phyloP scores from a whole-genome alignment of 345 rosid species.

The Populus tremula region DNA sequence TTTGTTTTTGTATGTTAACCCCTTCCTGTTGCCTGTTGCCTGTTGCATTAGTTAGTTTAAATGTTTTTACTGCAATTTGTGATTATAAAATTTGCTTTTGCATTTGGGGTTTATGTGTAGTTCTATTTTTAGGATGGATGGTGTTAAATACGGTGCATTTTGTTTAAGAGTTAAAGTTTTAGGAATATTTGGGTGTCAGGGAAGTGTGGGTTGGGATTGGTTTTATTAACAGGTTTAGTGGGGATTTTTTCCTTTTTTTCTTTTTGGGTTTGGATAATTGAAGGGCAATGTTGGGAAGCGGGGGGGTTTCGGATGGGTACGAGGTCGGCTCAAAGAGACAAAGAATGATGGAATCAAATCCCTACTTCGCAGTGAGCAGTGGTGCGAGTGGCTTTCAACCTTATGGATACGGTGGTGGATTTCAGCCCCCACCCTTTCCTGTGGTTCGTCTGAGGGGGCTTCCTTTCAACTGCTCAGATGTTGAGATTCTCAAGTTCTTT shows the following conservation, averaged over 20 bases:
- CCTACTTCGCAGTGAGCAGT: slow-evolving; percentile 98
- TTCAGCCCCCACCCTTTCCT: slow-evolving; percentile 62
- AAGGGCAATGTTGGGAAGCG: slow-evolving; percentile 99
- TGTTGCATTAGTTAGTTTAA: background rate
- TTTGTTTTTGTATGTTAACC: background rate
- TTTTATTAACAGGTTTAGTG: slow-evolving; percentile 93
- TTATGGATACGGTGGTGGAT: slow-evolving; percentile 52
- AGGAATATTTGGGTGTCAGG: slow-evolving; percentile 28
- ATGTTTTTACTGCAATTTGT: background rate
- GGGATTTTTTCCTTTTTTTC: slow-evolving; percentile 61
- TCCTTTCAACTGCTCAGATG: slow-evolving; percentile 86
- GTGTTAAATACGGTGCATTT: background rate
- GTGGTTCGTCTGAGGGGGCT: slow-evolving; percentile 93
- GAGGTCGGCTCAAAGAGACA: slow-evolving; percentile 99
- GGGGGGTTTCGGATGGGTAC: slow-evolving; percentile 94
- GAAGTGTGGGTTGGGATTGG: slow-evolving; percentile 65
- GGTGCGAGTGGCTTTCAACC: slow-evolving; percentile 57
- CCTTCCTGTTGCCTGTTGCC: background rate
- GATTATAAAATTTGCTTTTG: background rate
- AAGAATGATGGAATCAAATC: slow-evolving; percentile 98
- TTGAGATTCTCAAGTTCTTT: slow-evolving; percentile 89
- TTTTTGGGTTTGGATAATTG: slow-evolving; percentile 67
- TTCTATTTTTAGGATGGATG: no score
- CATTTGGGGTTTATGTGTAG: background rate
- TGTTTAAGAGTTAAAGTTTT: background rate